Conservation (phyloP, 2,329 filamentous ascomycete species). For the Botrytis fragariae region DNA sequence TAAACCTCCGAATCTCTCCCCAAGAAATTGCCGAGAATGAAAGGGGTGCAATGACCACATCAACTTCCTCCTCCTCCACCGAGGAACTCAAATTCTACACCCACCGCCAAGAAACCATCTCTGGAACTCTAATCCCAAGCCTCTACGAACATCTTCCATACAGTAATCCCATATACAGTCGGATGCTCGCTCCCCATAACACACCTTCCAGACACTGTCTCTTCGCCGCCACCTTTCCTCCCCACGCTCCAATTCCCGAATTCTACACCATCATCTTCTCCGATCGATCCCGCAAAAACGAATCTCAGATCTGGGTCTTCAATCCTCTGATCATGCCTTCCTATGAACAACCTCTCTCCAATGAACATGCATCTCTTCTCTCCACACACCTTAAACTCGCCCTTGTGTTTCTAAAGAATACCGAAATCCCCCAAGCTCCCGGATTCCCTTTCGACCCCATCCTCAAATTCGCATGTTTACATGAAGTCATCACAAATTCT, state of each 20-base stretch:
- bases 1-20: neutral
- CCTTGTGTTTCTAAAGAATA: slow-evolving; percentile 29
- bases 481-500: slow-evolving; percentile 24
- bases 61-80: neutral
- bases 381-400: slow-evolving; percentile 22
- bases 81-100: slow-evolving; percentile 21
- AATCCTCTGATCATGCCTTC: slow-evolving; percentile 29
- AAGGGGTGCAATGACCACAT: neutral
- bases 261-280: slow-evolving; percentile 35
- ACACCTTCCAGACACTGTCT: slow-evolving; percentile 32
- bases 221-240: slow-evolving; percentile 35
- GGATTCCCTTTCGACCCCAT: slow-evolving; percentile 35
- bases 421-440: slow-evolving; percentile 32
- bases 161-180: slow-evolving; percentile 35
- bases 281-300: slow-evolving; percentile 34
- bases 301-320: slow-evolving; percentile 38
- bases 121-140: slow-evolving; percentile 27
- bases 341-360: slow-evolving; percentile 22
- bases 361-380: slow-evolving; percentile 16
- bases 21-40: neutral
- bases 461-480: slow-evolving; percentile 32
- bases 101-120: slow-evolving; percentile 27
- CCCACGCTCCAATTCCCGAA: slow-evolving; percentile 16
- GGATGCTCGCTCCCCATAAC: slow-evolving; percentile 36
- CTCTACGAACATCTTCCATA: slow-evolving; percentile 32